Conservation (phyloP, 2,329 filamentous ascomycete genomes). For the Penicillium sp. region DNA sequence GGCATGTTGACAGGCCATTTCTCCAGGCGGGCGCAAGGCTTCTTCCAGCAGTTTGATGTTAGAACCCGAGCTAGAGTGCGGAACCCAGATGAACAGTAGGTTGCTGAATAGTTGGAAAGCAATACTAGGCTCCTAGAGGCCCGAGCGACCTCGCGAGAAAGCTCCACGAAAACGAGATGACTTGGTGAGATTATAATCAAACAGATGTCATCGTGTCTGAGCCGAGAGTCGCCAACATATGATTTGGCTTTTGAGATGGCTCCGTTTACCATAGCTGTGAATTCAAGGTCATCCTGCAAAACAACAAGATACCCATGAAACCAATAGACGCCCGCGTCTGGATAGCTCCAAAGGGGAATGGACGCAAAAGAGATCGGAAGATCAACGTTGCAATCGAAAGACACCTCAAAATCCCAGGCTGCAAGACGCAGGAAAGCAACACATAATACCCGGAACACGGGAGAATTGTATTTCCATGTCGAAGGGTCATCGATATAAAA, state of each 20-base stretch:
- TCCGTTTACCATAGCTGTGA: conserved; percentile 4
- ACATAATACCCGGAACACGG: conserved; percentile 14
- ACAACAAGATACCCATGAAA: conserved; percentile 17
- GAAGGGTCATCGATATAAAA: conserved; percentile 20
- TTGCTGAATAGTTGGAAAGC: too few relatives aligned
- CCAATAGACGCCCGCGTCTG: conserved; percentile 10
- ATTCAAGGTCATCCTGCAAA: conserved; percentile 11
- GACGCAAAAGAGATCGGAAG: conserved; percentile 13
- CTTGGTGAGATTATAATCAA: too few relatives aligned
- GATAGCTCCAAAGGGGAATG: conserved; percentile 9
- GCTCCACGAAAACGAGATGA: too few relatives aligned
- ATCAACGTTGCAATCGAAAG: conserved; percentile 7
- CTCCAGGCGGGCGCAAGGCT: too few relatives aligned
- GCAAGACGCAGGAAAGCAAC: conserved; percentile 19
- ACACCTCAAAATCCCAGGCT: conserved; percentile 21
- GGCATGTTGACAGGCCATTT: too few relatives aligned
- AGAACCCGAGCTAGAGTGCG: too few relatives aligned
- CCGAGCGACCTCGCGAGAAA: too few relatives aligned
- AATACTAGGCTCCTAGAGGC: too few relatives aligned
- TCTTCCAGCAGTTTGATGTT: too few relatives aligned
- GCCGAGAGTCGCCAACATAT: conserved; percentile 2
- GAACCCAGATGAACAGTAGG: too few relatives aligned
- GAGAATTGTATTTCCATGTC: conserved; percentile 16
- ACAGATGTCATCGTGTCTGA: not conserved
- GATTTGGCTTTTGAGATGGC: conserved; percentile 9